Percentiles rank a stretch among this genome's conserved stretches.
Conservation (phyloP, 1,284 basidiomycete genomes). For the Irpex sp. region DNA sequence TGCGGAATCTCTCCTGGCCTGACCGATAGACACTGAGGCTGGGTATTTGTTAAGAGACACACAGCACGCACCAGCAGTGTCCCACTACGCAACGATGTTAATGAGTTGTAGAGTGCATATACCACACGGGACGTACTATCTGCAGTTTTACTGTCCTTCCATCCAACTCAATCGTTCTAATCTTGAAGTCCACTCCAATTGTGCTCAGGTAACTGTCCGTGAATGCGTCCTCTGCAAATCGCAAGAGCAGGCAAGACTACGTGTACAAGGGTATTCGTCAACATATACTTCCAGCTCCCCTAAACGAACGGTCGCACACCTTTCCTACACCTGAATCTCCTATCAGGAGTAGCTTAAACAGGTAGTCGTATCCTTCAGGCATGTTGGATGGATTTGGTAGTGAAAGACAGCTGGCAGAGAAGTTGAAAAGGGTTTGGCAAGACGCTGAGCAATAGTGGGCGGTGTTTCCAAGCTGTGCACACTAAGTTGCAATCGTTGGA, state of each 20-base stretch:
- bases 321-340: constrained; percentile 97
- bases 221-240: constrained; percentile 99
- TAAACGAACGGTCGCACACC: constrained; percentile 39
- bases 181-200: constrained; percentile 99
- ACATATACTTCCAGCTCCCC: background rate
- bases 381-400: constrained; percentile 37
- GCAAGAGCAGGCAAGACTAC: constrained; percentile 95
- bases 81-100: constrained; percentile 63
- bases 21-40: constrained; percentile 6
- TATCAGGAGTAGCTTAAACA: constrained; percentile 93
- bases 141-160: constrained; percentile 99
- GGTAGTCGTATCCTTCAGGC: constrained; percentile 95
- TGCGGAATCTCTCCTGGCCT: constrained; percentile 97
- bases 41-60: background rate
- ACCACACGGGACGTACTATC: constrained; percentile 70
- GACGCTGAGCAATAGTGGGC: background rate
- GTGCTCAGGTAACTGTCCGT: constrained; percentile 99
- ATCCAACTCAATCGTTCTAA: constrained; percentile 98
- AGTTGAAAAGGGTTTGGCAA: constrained; percentile 15
- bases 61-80: constrained; percentile 74
- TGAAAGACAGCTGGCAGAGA: constrained; percentile 5
- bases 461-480: background rate
- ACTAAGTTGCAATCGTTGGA: background rate
- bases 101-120: too few relatives aligned
- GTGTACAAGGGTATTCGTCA: background rate